Evolutionary conservation across 1,139 yeast genomes (phyloP), one percentile per base, ranked within the genome.

Genomic region (Scheffersomyces quercinus): DNA sequence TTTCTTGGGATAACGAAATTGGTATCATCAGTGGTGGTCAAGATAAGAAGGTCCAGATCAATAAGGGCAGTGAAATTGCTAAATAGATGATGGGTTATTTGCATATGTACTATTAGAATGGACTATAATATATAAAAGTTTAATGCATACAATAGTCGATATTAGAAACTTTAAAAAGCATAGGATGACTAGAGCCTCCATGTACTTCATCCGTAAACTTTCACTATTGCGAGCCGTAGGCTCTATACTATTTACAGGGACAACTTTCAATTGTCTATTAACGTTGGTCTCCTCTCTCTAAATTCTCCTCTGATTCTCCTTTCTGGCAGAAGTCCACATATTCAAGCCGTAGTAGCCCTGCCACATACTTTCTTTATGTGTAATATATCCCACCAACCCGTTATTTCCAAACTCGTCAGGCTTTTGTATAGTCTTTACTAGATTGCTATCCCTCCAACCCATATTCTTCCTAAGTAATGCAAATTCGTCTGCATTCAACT

Each of bases 1-100:
- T 90, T 41, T 85, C 81, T 54, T 93, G 99, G 98, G 85, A 85
- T 52, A 60, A 64, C 36, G 79, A 79, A 40, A 79, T 86, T 45
- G 97, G 97, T 42, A 88, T 93, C 51, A 81, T 89, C 39, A 85
- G 96, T 64, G 98, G 95, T 54, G 99, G 98, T 50, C 86, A 86
- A 65, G 98, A 91, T 65, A 93, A 91, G 64, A 87, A 87, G 73
- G 73, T 93, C 47, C 98, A 93, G 68, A 86, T 93, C 55, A 90
- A 89, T 60, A 79, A 76, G 58, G 83, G 83, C 40, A 58, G 67
- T 38, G 75, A 70, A 44, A 65, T 70, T 36, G 47, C 69, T 29
- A 62, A 63, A 58, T 70, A 44, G 37, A 12, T 20, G 29, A 29
- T 10, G 29, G 29, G 14, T 30, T 9, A 13, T 15, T 28, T 20